phyloP scores from a whole-genome alignment of 441 rosid species.

The Viola pubescens region DNA sequence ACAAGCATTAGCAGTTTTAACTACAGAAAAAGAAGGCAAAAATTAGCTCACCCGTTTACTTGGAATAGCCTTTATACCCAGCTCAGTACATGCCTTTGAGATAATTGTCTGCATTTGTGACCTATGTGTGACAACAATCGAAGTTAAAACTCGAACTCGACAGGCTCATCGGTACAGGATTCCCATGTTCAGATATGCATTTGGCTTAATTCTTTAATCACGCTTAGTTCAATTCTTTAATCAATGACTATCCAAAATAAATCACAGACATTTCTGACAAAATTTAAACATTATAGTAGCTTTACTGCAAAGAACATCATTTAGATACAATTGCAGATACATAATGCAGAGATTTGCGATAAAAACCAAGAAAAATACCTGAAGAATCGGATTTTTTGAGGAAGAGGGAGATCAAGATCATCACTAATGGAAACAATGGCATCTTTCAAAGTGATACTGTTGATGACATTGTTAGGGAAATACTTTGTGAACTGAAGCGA shows the following conservation, averaged over 20 bases:
- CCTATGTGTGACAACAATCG: constrained; percentile 25
- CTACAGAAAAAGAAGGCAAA: neutral
- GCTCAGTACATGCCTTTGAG: constrained; percentile 77
- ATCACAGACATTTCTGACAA: too few species aligned
- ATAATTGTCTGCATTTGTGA: constrained; percentile 96
- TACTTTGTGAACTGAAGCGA: constrained; percentile 84
- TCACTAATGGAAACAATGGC: constrained; percentile 58
- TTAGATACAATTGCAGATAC: too few species aligned
- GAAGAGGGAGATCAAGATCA: constrained; percentile 67
- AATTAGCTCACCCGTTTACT: constrained; percentile 67
- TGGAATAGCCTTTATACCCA: constrained; percentile 73
- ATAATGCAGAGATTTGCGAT: neutral
- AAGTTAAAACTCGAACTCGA: too few species aligned
- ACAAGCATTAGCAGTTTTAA: neutral
- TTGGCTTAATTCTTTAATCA: too few species aligned
- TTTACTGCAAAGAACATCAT: too few species aligned
- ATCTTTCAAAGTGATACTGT: constrained; percentile 77
- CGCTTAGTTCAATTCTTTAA: too few species aligned
- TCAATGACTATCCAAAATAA: too few species aligned
- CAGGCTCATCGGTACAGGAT: too few species aligned
- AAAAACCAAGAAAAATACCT: constrained; percentile 30
- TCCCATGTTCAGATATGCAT: too few species aligned
- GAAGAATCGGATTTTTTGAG: constrained; percentile 75
- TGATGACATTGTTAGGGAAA: constrained; percentile 88
- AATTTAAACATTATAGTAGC: too few species aligned